Base-by-base conservation (phyloP, 169 alveolate genomes). In the Cystoisospora suis region DNA sequence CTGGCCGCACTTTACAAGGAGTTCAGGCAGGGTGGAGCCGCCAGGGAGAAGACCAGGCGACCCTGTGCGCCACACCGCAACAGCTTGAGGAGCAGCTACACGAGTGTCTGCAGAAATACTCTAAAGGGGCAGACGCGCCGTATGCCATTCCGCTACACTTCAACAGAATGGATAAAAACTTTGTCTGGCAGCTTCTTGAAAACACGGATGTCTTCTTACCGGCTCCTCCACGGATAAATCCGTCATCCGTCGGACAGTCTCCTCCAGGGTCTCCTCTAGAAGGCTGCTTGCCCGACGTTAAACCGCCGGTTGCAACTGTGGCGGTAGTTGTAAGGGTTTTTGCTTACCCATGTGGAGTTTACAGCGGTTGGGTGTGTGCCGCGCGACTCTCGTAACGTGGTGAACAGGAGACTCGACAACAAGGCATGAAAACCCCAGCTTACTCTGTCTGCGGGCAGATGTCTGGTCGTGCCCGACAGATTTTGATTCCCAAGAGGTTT, bases 171-270 rank as follows among this genome's bases (percentile, higher is more conserved):
- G 83, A 72, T 53, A 72, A 72, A 32, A 5, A 72, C 83, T 72
- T 38, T 17, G 56, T 72, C 58, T 72, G 83, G 83, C 83, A 72
- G 83, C 83, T 72, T 6, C 58, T 72, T 34, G 83, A 72, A 40
- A 72, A 72, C 45, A 72, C 83, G 20, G 56, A 56, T 5, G 53
- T 72, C 32, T 40, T 72, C 56, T 9, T 29, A 72, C 83, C 83
- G n/a, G 83, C 27, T 46, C 83, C 56, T 32, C 83, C 38, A 65
- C 9, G 3, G 29, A 44, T 44, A 32, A 12, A 36, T 1, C 36
- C 42, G 4, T 9, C 53, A 9, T 38, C 4, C 3, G 45, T 34
- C 3, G 42, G 5, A 70, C 46, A 29, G 32, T 3, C n/a, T 17
- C 6, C 58, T 34, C 20, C 2, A 2, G 53, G 83, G 0, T 9